A percentile compares a stretch with the other conserved stretches of the same genome.
These are phyloP conservation scores for Mortierella sp. DNA, from an alignment of 371 early-diverging fungal species.

Conservation along the genomic window DNA sequence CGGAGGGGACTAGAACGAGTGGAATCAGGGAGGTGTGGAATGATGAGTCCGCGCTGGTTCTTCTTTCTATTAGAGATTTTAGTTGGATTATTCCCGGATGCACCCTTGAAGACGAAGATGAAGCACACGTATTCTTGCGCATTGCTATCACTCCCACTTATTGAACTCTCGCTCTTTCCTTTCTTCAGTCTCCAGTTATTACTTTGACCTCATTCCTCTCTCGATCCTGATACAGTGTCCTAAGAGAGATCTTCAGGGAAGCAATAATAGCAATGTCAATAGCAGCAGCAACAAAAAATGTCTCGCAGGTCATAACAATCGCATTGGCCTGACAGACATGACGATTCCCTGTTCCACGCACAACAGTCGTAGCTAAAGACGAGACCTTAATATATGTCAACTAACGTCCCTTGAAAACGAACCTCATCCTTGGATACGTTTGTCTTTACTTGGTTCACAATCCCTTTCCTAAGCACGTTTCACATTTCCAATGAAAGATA, in stretches of 20 bases:
- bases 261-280: too few relatives aligned
- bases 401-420: constrained; percentile 1
- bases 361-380: background rate
- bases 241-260: background rate
- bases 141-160: too few relatives aligned
- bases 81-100: background rate
- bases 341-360: constrained; percentile 5
- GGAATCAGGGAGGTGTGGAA: constrained; percentile 9
- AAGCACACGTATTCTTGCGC: too few relatives aligned
- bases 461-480: background rate
- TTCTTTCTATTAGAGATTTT: background rate
- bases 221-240: background rate
- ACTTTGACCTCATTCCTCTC: too few relatives aligned
- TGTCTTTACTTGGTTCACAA: background rate
- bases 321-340: background rate
- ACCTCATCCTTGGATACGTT: too few relatives aligned
- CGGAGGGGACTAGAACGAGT: background rate
- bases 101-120: background rate
- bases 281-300: background rate
- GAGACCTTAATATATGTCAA: background rate
- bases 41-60: background rate
- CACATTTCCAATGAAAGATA: background rate
- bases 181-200: too few relatives aligned
- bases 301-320: background rate
- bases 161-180: too few relatives aligned